Conservation (phyloP, 2,329 filamentous ascomycete genomes). For the Boeremia exigua region DNA sequence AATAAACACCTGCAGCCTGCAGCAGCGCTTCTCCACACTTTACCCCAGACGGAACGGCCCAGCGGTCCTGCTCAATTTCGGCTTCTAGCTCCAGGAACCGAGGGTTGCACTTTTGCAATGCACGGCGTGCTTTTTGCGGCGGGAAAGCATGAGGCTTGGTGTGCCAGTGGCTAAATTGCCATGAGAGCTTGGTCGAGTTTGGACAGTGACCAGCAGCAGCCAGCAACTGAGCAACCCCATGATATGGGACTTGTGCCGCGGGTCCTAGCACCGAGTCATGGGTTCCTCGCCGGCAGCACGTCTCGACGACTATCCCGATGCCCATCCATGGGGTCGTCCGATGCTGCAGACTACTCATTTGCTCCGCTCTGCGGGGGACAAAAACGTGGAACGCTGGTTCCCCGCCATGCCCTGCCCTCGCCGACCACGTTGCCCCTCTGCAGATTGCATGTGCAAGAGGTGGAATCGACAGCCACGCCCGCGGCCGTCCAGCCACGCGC, state of each 20-base stretch:
- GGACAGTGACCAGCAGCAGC: neutral
- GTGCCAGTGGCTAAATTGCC: slow-evolving; percentile 18
- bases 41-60: slow-evolving; percentile 20
- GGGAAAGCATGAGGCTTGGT: slow-evolving; percentile 16
- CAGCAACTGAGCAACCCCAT: neutral
- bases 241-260: neutral
- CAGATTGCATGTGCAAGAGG: slow-evolving; percentile 11
- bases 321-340: slow-evolving; percentile 9
- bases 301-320: slow-evolving; percentile 12
- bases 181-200: slow-evolving; percentile 4
- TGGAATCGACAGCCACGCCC: too few relatives aligned
- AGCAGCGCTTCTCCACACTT: slow-evolving; percentile 21
- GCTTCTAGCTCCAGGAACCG: slow-evolving; percentile 20
- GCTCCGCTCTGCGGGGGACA: slow-evolving; percentile 11
- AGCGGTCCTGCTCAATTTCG: slow-evolving; percentile 20
- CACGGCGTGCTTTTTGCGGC: neutral
- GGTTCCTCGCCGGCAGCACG: neutral
- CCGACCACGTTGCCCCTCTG: slow-evolving; percentile 1
- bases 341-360: slow-evolving; percentile 9
- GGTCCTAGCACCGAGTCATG: slow-evolving; percentile 14
- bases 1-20: slow-evolving; percentile 17
- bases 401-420: too few relatives aligned
- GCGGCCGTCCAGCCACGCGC: too few relatives aligned
- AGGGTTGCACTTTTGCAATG: neutral
- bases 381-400: neutral